These are phyloP conservation scores for Hemileia vastatrix DNA, from an alignment of 1,284 basidiomycete species.

Conservation along the genomic window DNA sequence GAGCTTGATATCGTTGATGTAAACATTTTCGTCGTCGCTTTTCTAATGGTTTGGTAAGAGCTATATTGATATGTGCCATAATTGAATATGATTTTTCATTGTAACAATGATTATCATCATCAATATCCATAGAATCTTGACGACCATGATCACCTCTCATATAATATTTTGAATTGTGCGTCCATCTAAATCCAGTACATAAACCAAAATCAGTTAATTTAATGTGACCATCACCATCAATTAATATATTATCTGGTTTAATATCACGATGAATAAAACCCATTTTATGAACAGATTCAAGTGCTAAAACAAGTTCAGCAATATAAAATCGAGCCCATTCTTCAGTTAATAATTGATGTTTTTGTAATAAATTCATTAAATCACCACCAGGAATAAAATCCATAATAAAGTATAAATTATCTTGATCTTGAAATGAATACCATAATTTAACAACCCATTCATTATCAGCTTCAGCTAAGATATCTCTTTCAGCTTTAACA, in stretches of 20 bases:
- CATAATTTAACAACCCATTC: constrained; percentile 44
- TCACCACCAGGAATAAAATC: constrained; percentile 38
- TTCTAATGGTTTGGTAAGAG: too few species aligned
- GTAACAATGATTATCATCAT: too few species aligned
- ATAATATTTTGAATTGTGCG: too few species aligned
- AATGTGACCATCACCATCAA: constrained; percentile 43
- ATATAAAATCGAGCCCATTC: constrained; percentile 45
- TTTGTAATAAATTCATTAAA: constrained; percentile 45
- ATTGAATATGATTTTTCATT: too few species aligned
- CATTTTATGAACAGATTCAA: constrained; percentile 43
- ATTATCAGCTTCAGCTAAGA: constrained; percentile 41
- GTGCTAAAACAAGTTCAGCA: constrained; percentile 42
- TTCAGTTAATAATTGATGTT: constrained; percentile 44
- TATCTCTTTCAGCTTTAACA: constrained; percentile 42
- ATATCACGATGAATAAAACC: constrained; percentile 44
- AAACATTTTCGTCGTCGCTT: too few species aligned
- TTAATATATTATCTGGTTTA: constrained; percentile 44
- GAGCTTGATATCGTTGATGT: too few species aligned
- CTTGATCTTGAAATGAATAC: constrained; percentile 44
- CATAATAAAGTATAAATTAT: constrained; percentile 43
- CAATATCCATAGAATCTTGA: too few species aligned
- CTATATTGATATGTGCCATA: too few species aligned
- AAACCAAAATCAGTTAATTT: constrained; percentile 44
- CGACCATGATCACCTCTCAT: too few species aligned
- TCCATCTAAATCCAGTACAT: constrained; percentile 43